phyloP scores from a whole-genome alignment of 768 basidiomycete species.

The Tylopilus sp. region DNA sequence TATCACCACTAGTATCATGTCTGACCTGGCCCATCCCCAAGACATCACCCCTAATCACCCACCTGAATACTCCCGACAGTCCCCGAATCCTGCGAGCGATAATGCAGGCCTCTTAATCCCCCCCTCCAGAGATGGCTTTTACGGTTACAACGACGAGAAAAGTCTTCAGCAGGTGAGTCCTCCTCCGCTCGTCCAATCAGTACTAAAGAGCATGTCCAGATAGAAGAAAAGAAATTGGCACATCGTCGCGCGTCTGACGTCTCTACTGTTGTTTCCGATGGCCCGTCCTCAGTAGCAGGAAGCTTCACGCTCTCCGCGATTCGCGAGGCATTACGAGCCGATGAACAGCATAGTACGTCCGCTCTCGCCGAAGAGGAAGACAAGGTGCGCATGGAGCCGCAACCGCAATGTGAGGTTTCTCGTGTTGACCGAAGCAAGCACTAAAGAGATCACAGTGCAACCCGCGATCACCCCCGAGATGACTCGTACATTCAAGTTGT shows the following conservation, averaged over 20 bases:
- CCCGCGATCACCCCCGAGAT: conserved; percentile 40
- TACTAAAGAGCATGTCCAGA: conserved; percentile 38
- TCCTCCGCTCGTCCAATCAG: conserved; percentile 1
- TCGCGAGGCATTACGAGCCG: conserved; percentile 24
- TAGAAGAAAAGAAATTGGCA: conserved; percentile 70
- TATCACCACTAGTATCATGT: conserved; percentile 15
- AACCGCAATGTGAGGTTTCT: conserved; percentile 29
- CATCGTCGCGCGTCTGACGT: conserved; percentile 63
- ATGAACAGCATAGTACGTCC: conserved; percentile 13
- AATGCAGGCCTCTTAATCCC: conserved; percentile 35
- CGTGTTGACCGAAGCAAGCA: neutral
- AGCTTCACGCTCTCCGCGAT: conserved; percentile 40
- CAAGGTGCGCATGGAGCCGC: conserved; percentile 29
- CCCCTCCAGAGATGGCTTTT: conserved; percentile 68
- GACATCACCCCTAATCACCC: conserved; percentile 1
- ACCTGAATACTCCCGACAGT: neutral
- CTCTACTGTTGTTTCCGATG: conserved; percentile 21
- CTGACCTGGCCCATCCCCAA: neutral
- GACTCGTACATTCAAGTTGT: conserved; percentile 58
- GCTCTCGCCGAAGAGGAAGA: conserved; percentile 37
- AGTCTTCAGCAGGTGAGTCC: conserved; percentile 64
- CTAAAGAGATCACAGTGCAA: conserved; percentile 16
- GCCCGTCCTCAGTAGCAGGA: conserved; percentile 32
- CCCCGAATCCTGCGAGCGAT: neutral
- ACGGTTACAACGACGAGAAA: conserved; percentile 78